Conservation (phyloP, 2,329 filamentous ascomycete genomes). For the Penicillium sp. region DNA sequence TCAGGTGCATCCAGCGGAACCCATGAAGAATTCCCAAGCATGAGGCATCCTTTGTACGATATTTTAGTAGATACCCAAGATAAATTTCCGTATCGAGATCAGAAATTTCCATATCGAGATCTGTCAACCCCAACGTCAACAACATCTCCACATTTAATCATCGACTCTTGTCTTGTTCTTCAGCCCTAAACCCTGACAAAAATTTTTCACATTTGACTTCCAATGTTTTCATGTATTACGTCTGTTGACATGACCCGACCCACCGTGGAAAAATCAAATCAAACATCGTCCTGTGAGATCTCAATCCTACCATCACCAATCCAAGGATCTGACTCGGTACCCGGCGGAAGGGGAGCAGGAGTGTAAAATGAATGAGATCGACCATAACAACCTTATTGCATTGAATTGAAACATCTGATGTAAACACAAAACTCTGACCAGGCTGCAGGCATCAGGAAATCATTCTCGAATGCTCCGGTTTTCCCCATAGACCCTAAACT, state of each 20-base stretch:
- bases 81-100: background rate
- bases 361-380: background rate
- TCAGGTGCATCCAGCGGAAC: constrained; percentile 6
- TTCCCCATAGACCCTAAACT: constrained; percentile 16
- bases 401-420: background rate
- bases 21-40: constrained; percentile 18
- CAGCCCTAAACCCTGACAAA: background rate
- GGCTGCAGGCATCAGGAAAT: background rate
- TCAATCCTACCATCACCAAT: background rate
- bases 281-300: background rate
- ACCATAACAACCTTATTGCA: background rate
- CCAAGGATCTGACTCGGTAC: constrained; percentile 6
- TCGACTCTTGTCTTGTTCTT: constrained; percentile 1
- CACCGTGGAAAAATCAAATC: background rate
- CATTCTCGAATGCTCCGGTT: constrained; percentile 7
- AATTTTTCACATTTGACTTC: background rate
- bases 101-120: background rate
- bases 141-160: constrained; percentile 7
- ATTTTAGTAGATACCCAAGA: constrained; percentile 14
- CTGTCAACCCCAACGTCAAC: constrained; percentile 6
- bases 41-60: constrained; percentile 5
- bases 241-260: constrained; percentile 2
- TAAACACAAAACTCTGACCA: background rate
- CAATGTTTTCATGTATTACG: constrained; percentile 1
- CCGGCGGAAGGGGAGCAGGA: background rate